Conservation (phyloP, 2,329 filamentous ascomycete genomes). For the Scleromitrula shiraiana region DNA sequence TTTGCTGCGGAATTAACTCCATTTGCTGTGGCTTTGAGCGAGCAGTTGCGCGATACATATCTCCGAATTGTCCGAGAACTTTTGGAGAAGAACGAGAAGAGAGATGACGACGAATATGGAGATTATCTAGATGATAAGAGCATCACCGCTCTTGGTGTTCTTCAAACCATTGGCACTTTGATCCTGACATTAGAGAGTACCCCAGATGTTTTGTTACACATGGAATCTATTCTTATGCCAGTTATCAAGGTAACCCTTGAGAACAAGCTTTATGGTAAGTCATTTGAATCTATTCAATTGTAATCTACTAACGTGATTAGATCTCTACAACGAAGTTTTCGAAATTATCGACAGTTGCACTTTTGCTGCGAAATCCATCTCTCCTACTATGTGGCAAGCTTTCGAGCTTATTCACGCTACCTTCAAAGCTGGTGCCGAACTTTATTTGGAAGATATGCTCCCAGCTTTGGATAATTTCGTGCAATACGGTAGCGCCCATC, state of each 20-base stretch:
- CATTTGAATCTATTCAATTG: not conserved
- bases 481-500: conserved; percentile 74
- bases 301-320: conserved; percentile 34
- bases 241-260: conserved; percentile 93
- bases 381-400: conserved; percentile 95
- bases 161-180: conserved; percentile 95
- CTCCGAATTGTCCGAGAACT: conserved; percentile 87
- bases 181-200: conserved; percentile 97
- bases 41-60: conserved; percentile 94
- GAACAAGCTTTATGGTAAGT: conserved; percentile 85
- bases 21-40: conserved; percentile 90
- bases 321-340: conserved; percentile 96
- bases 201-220: conserved; percentile 85
- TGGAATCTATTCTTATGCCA: conserved; percentile 94
- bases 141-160: conserved; percentile 88
- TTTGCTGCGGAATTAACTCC: conserved; percentile 96
- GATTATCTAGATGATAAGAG: conserved; percentile 98
- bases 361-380: conserved; percentile 93
- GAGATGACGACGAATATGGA: conserved; percentile 68
- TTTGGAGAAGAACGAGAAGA: conserved; percentile 76
- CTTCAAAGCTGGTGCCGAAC: conserved; percentile 93
- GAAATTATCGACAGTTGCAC: conserved; percentile 99
- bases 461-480: conserved; percentile 97
- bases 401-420: conserved; percentile 95
- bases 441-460: conserved; percentile 98